These are phyloP conservation scores for Neurospora terricola DNA, from an alignment of 495 filamentous ascomycete species.

Conservation along the genomic window DNA sequence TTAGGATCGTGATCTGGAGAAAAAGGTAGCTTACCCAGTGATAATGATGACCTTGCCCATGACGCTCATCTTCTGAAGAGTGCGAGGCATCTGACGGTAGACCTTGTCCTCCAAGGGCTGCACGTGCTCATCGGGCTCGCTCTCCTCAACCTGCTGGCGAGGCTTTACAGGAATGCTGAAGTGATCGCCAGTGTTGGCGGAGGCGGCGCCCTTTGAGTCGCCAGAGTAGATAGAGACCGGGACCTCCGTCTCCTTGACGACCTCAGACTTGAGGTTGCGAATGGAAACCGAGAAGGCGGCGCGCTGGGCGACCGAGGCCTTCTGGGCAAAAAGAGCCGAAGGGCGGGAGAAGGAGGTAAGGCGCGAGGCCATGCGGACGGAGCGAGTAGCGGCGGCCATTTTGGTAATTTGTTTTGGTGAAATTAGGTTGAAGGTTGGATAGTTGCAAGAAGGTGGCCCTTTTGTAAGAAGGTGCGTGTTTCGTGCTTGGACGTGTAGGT, in stretches of 20 bases:
- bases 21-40: slow-evolving; percentile 49
- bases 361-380: slow-evolving; percentile 24
- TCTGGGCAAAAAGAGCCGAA: slow-evolving; percentile 7
- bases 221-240: slow-evolving; percentile 39
- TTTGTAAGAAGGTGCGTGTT: neutral
- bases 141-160: slow-evolving; percentile 20
- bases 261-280: slow-evolving; percentile 31
- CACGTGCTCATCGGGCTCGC: slow-evolving; percentile 21
- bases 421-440: neutral
- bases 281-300: slow-evolving; percentile 30
- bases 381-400: slow-evolving; percentile 33
- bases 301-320: slow-evolving; percentile 15
- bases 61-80: slow-evolving; percentile 54
- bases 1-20: neutral
- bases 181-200: slow-evolving; percentile 43
- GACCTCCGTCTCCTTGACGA: slow-evolving; percentile 40
- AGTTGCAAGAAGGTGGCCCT: neutral
- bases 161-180: slow-evolving; percentile 69
- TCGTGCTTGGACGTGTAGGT: neutral
- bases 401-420: slow-evolving; percentile 10
- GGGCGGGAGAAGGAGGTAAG: slow-evolving; percentile 25
- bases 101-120: slow-evolving; percentile 33
- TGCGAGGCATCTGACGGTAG: slow-evolving; percentile 42
- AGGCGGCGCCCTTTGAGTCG: slow-evolving; percentile 30
- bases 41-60: slow-evolving; percentile 59